Base-by-base conservation (phyloP, 2,329 filamentous ascomycete species). In the Mycosphaerella sp. region DNA sequence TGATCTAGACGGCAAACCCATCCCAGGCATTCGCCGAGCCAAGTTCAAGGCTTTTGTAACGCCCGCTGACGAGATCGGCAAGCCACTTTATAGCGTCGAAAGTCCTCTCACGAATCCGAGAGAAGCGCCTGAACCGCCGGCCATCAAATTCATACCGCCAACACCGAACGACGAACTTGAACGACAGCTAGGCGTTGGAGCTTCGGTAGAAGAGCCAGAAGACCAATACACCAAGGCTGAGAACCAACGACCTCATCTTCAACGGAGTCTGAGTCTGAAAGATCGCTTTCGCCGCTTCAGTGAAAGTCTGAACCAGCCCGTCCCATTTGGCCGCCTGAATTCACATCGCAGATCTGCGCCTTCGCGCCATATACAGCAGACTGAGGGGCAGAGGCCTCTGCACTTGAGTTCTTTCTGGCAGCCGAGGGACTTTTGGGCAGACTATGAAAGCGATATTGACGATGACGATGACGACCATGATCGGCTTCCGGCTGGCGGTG, bases 391-490 rank as follows among this genome's bases (percentile, higher is more conserved):
- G 8, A 52, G 62, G 71, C 56, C 61, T 7, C 57, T 51, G 39
- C 73, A 72, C 36, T 65, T 81, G 5, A 76, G 82, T 57, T 79
- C 81, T 1, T 80, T 83, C 62, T 84, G 81, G 81, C 74, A 77
- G 17, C 81, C 81, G 1, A 75, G 76, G 34, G 75, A 75, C n/a
- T 82, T 83, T 65, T 84, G 79, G 79, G 79, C 82, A 35, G 78
- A 77, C 35, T 66, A 79, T 21, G 68, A 72, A 13, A 69, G 70
- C 42, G 66, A 69, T 9, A 72, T 74, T 35, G 66, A 64, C 14
- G 63, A 64, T 3, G 45, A 46, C 14, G 66, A 56, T 6, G 47
- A 68, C 14, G 64, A 67, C 14, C 66, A 68, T 30, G 62, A 67
- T 21, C 34, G 43, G 10, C 63, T 76, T 1, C 74, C 74, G 0